These are phyloP conservation scores for Skeletonema marinoi DNA, from an alignment of 108 stramenopile genomes.

Conservation along the genomic window DNA sequence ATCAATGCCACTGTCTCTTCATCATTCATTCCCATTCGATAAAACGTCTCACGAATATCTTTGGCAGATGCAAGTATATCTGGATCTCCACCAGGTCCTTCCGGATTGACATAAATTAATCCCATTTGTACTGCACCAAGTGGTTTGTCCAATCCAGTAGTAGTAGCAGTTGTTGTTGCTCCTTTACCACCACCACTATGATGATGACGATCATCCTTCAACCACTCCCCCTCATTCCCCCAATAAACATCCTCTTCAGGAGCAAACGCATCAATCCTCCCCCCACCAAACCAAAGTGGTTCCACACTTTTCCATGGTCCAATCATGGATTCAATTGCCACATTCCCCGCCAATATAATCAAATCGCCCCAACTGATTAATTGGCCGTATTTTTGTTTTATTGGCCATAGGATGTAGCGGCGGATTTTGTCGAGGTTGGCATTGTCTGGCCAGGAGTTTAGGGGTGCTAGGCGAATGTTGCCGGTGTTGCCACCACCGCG, in stretches of 20 bases:
- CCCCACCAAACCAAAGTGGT: slow-evolving; percentile 71
- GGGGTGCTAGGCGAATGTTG: slow-evolving; percentile 68
- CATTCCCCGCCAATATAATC: slow-evolving; percentile 84
- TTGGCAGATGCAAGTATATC: slow-evolving; percentile 67
- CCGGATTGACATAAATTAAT: slow-evolving; percentile 85
- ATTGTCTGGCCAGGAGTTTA: slow-evolving; percentile 86
- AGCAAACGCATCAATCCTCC: slow-evolving; percentile 68
- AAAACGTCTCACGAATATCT: slow-evolving; percentile 80
- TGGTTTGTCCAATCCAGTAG: slow-evolving; percentile 56
- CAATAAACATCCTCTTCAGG: slow-evolving; percentile 78
- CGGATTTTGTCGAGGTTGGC: slow-evolving; percentile 78
- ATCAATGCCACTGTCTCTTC: slow-evolving; percentile 82
- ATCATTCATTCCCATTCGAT: slow-evolving; percentile 80
- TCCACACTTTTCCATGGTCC: slow-evolving; percentile 44
- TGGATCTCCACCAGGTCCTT: slow-evolving; percentile 74
- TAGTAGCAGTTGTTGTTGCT: too few relatives aligned
- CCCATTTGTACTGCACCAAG: slow-evolving; percentile 84
- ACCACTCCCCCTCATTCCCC: slow-evolving; percentile 71
- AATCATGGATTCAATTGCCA: slow-evolving; percentile 75
- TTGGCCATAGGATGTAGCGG: slow-evolving; percentile 67
- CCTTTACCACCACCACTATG: background rate
- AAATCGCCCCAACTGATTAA: slow-evolving; percentile 74
- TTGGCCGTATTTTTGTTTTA: slow-evolving; percentile 77
- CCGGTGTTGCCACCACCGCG: slow-evolving; percentile 70
- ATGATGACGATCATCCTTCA: slow-evolving; percentile 47